A percentile compares a stretch with the other conserved stretches of the same genome.
Conservation (phyloP, 371 early-diverging fungal genomes). For the Umbelopsis sp. region DNA sequence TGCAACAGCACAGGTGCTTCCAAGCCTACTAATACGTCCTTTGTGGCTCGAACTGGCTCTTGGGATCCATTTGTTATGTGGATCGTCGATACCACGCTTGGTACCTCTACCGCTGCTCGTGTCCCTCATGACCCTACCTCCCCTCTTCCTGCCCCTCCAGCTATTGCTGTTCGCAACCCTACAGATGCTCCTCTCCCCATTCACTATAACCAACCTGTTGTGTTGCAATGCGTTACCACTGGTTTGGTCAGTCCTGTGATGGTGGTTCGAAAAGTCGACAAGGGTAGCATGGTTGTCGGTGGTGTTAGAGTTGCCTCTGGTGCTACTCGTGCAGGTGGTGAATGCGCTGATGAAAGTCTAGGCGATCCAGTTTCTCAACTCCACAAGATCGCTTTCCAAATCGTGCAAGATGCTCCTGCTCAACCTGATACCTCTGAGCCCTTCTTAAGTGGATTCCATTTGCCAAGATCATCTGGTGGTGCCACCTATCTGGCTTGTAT, state of each 20-base stretch:
- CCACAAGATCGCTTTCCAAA: constrained; percentile 90
- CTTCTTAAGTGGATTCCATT: constrained; percentile 26
- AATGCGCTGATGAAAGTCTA: constrained; percentile 53
- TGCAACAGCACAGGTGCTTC: constrained; percentile 35
- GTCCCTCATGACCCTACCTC: constrained; percentile 52
- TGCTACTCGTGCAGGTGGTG: constrained; percentile 38
- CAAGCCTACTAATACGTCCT: constrained; percentile 65
- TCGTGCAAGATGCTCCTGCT: constrained; percentile 55
- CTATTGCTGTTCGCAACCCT: constrained; percentile 63
- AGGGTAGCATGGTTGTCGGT: constrained; percentile 79
- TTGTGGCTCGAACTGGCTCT: constrained; percentile 75
- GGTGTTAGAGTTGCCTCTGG: constrained; percentile 42
- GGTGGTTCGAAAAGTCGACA: constrained; percentile 84
- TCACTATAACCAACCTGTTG: constrained; percentile 83
- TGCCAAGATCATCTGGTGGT: constrained; percentile 52
- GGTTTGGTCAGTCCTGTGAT: constrained; percentile 84
- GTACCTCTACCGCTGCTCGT: constrained; percentile 33
- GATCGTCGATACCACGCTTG: constrained; percentile 72
- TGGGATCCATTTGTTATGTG: constrained; percentile 93
- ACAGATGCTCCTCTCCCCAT: constrained; percentile 65
- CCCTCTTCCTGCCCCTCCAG: constrained; percentile 60
- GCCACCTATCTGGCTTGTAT: constrained; percentile 77
- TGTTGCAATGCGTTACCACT: constrained; percentile 80
- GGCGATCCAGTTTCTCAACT: constrained; percentile 85
- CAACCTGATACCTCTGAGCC: constrained; percentile 37